phyloP scores from a whole-genome alignment of 495 filamentous ascomycete genomes.

The Jackrogersella minutella region DNA sequence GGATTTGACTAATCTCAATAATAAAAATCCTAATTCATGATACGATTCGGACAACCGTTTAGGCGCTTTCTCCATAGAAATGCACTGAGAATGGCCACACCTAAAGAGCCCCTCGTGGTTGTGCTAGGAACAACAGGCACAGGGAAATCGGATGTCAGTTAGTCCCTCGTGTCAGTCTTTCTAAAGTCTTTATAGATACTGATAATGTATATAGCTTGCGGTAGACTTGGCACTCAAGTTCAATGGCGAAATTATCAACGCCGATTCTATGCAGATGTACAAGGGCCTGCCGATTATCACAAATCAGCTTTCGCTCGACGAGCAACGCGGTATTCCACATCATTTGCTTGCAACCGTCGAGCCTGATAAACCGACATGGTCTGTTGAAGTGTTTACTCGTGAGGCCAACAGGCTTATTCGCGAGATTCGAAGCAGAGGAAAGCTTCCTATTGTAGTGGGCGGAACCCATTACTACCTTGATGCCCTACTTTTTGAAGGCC shows the following conservation, averaged over 20 bases:
- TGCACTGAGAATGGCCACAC: conserved; percentile 39
- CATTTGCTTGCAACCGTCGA: conserved; percentile 84
- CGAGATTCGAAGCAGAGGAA: conserved; percentile 78
- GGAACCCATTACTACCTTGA: conserved; percentile 96
- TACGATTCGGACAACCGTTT: not conserved
- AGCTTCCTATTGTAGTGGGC: conserved; percentile 88
- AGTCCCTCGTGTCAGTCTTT: not conserved
- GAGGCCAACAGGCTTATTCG: conserved; percentile 74
- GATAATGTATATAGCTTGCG: conserved; percentile 71
- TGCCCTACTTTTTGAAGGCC: conserved; percentile 78
- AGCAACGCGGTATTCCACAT: conserved; percentile 84
- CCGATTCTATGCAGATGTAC: conserved; percentile 99
- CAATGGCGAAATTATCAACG: conserved; percentile 97
- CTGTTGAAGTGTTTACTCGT: conserved; percentile 73
- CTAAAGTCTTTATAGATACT: not conserved
- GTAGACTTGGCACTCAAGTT: conserved; percentile 83
- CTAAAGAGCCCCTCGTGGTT: conserved; percentile 71
- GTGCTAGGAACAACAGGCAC: conserved; percentile 94
- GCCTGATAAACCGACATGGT: conserved; percentile 81
- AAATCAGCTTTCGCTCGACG: conserved; percentile 81
- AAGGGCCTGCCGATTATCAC: conserved; percentile 91
- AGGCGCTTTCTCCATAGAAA: conserved; percentile 13
- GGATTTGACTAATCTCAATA: not conserved
- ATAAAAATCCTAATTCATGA: conserved; percentile 12
- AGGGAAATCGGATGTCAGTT: conserved; percentile 91